phyloP scores from a whole-genome alignment of 2,329 filamentous ascomycete genomes.

The Pseudomassariella vexata region DNA sequence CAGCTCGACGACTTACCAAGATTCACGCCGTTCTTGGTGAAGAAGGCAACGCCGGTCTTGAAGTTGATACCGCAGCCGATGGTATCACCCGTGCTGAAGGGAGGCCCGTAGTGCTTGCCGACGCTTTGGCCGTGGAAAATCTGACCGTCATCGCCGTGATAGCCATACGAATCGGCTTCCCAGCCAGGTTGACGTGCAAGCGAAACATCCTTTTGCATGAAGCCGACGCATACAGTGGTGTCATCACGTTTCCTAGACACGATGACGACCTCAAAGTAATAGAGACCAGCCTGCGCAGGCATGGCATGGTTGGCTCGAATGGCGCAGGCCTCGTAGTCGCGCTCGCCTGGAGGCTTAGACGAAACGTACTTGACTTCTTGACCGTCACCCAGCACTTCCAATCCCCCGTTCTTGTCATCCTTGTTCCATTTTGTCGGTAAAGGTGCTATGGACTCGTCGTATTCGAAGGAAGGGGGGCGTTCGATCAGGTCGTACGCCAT shows the following conservation, averaged over 20 bases:
- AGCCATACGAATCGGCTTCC: conserved; percentile 64
- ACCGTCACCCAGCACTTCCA: conserved; percentile 72
- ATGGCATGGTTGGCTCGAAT: conserved; percentile 82
- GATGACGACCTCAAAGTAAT: conserved; percentile 76
- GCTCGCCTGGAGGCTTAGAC: conserved; percentile 39
- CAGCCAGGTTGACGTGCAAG: conserved; percentile 56
- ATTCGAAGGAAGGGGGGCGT: conserved; percentile 55
- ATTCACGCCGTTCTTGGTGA: conserved; percentile 58
- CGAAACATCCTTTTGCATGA: conserved; percentile 47
- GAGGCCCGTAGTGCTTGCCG: conserved; percentile 51
- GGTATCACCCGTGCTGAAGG: conserved; percentile 50
- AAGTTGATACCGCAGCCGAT: conserved; percentile 66
- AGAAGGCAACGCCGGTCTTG: conserved; percentile 57
- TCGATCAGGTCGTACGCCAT: conserved; percentile 83
- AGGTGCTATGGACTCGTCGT: conserved; percentile 55
- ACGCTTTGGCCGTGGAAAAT: conserved; percentile 50
- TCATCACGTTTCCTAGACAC: conserved; percentile 47
- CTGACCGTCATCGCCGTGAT: conserved; percentile 64
- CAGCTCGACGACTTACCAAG: conserved; percentile 37
- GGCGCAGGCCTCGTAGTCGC: conserved; percentile 70
- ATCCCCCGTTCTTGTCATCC: conserved; percentile 63
- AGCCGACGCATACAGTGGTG: conserved; percentile 59
- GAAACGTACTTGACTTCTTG: conserved; percentile 61
- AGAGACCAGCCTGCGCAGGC: conserved; percentile 85
- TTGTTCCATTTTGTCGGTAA: conserved; percentile 81